Evolutionary conservation across 2,329 filamentous ascomycete species (phyloP), one percentile per base, ranked within the genome.

Genomic region (Incumbomyces lentus): DNA sequence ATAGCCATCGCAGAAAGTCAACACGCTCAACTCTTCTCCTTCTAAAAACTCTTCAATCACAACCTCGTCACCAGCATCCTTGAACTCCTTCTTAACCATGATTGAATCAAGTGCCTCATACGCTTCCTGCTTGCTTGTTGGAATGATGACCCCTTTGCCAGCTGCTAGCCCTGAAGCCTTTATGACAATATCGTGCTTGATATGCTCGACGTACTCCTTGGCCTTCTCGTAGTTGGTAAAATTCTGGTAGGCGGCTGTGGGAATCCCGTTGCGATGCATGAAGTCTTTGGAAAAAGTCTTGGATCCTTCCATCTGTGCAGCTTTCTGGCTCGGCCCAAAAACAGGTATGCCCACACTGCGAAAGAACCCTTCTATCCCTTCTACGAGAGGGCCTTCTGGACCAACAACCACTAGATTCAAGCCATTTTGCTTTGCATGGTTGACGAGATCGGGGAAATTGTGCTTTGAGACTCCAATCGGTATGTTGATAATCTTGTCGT

Each of bases 201-300:
- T 69, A 6, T 67, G 72, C 54, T 88, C 81, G 43, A 96, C 70
- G 62, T 96, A 93, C 56, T 78, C 68, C 55, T 73, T 71, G 12
- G 88, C 88, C 39, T 78, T 70, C 46, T 82, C 76, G 65, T 84
- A 89, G 58, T 85, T 75, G 63, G 74, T 79, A 62, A 96, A 95
- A 70, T 93, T 95, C 64, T 83, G 79, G 69, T 95, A 96, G 33
- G 78, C 79, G 13, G 92, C 92, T 1, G 92, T 96, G 32, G 90
- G 89, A 58, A 98, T 94, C 59, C 76, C 76, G 68, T 94, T 80
- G 55, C 82, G 81, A 66, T 84, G 82, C 92, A 96, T 98, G 62
- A 96, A 96, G 65, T 96, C 89, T 64, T 98, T 98, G 52, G 86
- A 88, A 65, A 93, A 96, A 10, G 90, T 86, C 73, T 98, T 98